These are phyloP conservation scores for Lojkania enalia DNA, from an alignment of 2,329 filamentous ascomycete species.

Conservation along the genomic window DNA sequence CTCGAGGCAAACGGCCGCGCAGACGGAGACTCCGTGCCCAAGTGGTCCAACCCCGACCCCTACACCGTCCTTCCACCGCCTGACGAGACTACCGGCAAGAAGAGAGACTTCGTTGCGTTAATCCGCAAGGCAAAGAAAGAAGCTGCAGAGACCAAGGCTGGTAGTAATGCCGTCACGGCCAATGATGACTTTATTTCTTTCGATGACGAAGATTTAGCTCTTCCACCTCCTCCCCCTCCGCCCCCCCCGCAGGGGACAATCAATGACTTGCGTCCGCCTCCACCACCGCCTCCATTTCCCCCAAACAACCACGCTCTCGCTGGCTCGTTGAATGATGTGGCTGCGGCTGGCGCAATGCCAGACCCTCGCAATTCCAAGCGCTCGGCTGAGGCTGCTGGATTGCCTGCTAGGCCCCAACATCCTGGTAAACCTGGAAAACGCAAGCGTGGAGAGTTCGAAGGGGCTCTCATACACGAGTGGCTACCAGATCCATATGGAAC, in stretches of 20 bases:
- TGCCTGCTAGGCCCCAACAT: conserved; percentile 18
- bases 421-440: conserved; percentile 60
- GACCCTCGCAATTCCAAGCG: conserved; percentile 4
- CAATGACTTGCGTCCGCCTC: conserved; percentile 1
- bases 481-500: conserved; percentile 37
- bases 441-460: conserved; percentile 57
- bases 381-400: conserved; percentile 12
- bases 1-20: conserved; percentile 19
- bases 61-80: conserved; percentile 85
- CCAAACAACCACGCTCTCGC: no score
- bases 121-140: conserved; percentile 84
- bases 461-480: conserved; percentile 51
- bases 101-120: conserved; percentile 83
- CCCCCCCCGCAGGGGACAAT: not conserved
- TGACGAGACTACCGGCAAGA: conserved; percentile 73
- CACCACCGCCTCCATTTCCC: conserved; percentile 3
- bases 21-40: conserved; percentile 57
- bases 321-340: conserved; percentile 29
- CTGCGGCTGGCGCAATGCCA: not conserved
- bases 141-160: conserved; percentile 58
- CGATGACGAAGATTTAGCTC: conserved; percentile 51
- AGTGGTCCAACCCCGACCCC: conserved; percentile 95
- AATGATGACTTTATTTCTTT: conserved; percentile 89
- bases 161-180: conserved; percentile 49
- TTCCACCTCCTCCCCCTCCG: conserved; percentile 2